Evolutionary conservation across 495 filamentous ascomycete species (phyloP).

Genomic region (Clavariopsis aquatica): DNA sequence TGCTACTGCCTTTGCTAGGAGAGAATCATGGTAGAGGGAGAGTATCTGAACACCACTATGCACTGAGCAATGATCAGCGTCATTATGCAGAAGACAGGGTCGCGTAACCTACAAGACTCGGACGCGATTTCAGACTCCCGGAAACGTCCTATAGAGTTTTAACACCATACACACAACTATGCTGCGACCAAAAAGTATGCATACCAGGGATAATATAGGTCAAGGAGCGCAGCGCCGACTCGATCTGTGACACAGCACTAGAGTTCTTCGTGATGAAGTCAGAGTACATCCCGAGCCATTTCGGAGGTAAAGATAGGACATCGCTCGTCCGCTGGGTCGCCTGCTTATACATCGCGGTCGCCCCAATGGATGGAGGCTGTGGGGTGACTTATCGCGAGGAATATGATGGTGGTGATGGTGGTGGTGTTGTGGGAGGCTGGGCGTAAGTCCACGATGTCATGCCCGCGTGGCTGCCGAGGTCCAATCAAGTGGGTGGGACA

Average conservation of each 20-base stretch:
- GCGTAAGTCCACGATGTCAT: constrained; percentile 27
- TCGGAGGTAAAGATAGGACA: constrained; percentile 59
- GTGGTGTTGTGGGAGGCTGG: constrained; percentile 25
- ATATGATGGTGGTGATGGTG: constrained; percentile 10
- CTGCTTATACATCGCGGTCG: constrained; percentile 36
- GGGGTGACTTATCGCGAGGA: constrained; percentile 17
- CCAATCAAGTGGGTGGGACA: too few relatives aligned
- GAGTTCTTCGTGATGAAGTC: constrained; percentile 94
- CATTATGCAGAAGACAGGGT: background rate
- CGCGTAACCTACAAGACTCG: constrained; percentile 65
- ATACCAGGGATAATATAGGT: constrained; percentile 93
- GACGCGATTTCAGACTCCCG: constrained; percentile 92
- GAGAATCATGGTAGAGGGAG: constrained; percentile 89
- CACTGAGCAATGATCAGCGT: constrained; percentile 48
- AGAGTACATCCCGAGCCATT: constrained; percentile 78
- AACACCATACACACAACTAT: constrained; percentile 19
- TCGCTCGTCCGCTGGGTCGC: constrained; percentile 35
- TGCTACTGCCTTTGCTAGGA: constrained; percentile 69
- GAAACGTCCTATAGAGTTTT: constrained; percentile 67
- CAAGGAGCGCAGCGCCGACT: constrained; percentile 84
- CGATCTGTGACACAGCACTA: constrained; percentile 86
- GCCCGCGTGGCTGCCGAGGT: constrained; percentile 33
- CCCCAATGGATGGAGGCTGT: constrained; percentile 15
- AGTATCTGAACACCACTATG: constrained; percentile 86
- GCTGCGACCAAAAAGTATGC: constrained; percentile 19